Evolutionary conservation across 2,329 filamentous ascomycete genomes (phyloP).

Genomic region (Fusarium sp.): DNA sequence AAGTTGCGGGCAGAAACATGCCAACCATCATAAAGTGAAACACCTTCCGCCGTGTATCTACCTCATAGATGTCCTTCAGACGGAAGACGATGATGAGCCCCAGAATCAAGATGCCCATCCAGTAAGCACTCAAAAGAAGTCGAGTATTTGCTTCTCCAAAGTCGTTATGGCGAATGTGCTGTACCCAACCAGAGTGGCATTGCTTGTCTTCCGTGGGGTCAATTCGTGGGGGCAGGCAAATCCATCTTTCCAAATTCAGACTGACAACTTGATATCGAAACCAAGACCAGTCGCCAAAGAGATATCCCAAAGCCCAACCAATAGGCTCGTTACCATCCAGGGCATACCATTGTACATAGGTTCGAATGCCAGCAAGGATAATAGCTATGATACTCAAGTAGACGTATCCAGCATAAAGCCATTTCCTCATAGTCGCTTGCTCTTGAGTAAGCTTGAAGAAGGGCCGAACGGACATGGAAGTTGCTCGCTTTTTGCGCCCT

Average conservation of each 20-base stretch:
- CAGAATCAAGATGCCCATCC: conserved; percentile 70
- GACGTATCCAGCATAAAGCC: conserved; percentile 82
- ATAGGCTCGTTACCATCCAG: conserved; percentile 81
- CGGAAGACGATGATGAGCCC: conserved; percentile 80
- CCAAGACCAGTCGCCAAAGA: conserved; percentile 79
- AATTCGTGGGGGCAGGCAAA: conserved; percentile 69
- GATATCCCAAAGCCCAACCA: conserved; percentile 90
- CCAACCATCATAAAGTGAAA: conserved; percentile 99
- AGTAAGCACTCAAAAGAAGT: conserved; percentile 81
- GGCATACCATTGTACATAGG: conserved; percentile 73
- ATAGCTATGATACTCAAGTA: conserved; percentile 74
- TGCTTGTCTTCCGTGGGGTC: conserved; percentile 45
- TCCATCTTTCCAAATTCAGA: conserved; percentile 77
- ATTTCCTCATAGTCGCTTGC: conserved; percentile 81
- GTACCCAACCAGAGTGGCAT: conserved; percentile 67
- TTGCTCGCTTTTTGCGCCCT: conserved; percentile 71
- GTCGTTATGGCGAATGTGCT: conserved; percentile 69
- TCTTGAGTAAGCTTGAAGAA: conserved; percentile 83
- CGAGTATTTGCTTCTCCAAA: conserved; percentile 84
- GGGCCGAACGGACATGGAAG: conserved; percentile 71
- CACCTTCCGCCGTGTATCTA: conserved; percentile 94
- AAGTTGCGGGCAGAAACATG: conserved; percentile 90
- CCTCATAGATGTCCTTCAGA: conserved; percentile 81
- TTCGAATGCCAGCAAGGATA: conserved; percentile 76
- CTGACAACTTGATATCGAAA: conserved; percentile 78